Conservation (phyloP, 495 filamentous ascomycete genomes). For the Penicillium arizonense region DNA sequence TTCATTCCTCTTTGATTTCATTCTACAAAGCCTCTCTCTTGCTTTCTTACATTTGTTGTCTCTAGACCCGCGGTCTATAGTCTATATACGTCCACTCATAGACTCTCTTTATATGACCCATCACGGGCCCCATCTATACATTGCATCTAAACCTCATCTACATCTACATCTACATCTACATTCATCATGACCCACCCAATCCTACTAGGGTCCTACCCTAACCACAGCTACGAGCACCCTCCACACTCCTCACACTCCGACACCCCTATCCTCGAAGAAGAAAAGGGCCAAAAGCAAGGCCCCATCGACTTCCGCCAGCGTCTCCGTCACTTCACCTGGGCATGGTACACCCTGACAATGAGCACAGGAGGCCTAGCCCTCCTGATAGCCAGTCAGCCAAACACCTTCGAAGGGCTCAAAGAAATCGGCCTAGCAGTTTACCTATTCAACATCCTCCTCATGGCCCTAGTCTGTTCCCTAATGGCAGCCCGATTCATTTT, state of each 20-base stretch:
- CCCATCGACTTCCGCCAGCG: constrained; percentile 39
- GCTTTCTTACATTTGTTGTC: neutral
- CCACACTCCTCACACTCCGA: constrained; percentile 30
- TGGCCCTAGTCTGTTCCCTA: constrained; percentile 47
- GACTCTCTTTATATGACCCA: neutral
- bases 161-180: neutral
- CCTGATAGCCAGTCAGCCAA: constrained; percentile 55
- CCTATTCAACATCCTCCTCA: constrained; percentile 61
- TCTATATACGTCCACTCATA: neutral
- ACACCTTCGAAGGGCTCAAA: constrained; percentile 55
- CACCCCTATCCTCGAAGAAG: constrained; percentile 21
- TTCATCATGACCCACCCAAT: constrained; percentile 15
- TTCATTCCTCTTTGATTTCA: neutral
- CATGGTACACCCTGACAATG: constrained; percentile 70
- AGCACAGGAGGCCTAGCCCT: constrained; percentile 64
- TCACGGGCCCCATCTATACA: neutral
- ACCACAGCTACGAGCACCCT: constrained; percentile 17
- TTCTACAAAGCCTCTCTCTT: neutral
- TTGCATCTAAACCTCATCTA: neutral
- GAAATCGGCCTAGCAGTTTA: constrained; percentile 61
- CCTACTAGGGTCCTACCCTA: constrained; percentile 10
- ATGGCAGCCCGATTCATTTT: constrained; percentile 58
- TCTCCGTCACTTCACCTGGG: constrained; percentile 69
- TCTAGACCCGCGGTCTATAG: neutral
- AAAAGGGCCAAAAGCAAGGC: constrained; percentile 17